Conservation (phyloP, 345 rosid species). For the Lumnitzera racemosa region DNA sequence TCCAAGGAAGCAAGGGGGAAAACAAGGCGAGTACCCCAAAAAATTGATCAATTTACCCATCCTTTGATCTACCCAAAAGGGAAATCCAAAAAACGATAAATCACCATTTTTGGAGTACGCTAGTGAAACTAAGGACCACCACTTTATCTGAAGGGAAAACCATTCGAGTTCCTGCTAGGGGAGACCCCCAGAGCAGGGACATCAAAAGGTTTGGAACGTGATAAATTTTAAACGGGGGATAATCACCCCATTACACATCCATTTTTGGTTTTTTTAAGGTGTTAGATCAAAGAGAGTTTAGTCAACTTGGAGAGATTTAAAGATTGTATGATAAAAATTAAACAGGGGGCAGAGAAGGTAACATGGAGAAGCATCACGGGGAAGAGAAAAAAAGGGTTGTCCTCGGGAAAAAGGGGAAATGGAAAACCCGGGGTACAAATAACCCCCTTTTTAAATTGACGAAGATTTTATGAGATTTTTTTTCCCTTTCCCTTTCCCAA, state of each 20-base stretch:
- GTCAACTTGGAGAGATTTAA: conserved; percentile 35
- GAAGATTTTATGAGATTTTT: conserved; percentile 44
- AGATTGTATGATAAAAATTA: conserved; percentile 43
- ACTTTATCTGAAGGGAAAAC: conserved; percentile 61
- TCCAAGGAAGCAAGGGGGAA: conserved; percentile 15
- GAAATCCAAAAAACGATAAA: conserved; percentile 44
- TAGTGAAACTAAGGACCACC: conserved; percentile 45
- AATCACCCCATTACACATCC: conserved; percentile 83
- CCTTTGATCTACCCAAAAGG: conserved; percentile 30
- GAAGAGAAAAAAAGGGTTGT: conserved; percentile 28
- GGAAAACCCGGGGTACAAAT: conserved; percentile 87
- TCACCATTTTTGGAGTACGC: conserved; percentile 67
- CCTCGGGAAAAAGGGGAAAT: conserved; percentile 67
- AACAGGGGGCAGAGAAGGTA: conserved; percentile 56
- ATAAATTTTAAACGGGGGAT: conserved; percentile 70
- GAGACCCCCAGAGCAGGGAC: conserved; percentile 62
- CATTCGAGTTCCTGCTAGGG: conserved; percentile 39
- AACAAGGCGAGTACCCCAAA: conserved; percentile 31
- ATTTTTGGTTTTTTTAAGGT: conserved; percentile 56
- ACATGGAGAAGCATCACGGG: conserved; percentile 47
- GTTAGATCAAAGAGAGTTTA: conserved; percentile 47
- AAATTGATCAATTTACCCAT: conserved; percentile 39
- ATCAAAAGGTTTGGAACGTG: conserved; percentile 71
- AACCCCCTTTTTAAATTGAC: conserved; percentile 54
- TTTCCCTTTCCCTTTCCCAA: conserved; percentile 52